These are phyloP conservation scores for Microstegium vimineum DNA, from an alignment of 176 grass and related monocot species.

Conservation along the genomic window DNA sequence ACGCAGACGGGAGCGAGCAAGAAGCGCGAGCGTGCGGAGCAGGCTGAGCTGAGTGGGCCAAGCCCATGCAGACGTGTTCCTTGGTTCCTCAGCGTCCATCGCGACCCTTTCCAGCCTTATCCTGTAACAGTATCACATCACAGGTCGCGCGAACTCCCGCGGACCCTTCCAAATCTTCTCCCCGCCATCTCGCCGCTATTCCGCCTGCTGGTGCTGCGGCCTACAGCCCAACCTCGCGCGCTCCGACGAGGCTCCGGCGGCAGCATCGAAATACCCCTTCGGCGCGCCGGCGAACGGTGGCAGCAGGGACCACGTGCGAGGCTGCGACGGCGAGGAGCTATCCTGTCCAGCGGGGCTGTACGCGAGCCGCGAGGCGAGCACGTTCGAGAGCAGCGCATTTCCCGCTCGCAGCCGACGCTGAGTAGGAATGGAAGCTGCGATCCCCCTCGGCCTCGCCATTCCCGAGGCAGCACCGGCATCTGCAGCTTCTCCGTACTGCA, in stretches of 20 bases:
- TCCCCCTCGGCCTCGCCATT: constrained; percentile 1
- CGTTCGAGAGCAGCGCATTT: not conserved
- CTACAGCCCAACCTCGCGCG: not conserved
- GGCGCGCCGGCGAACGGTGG: not conserved
- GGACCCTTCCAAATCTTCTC: too few species aligned
- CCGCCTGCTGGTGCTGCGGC: too few species aligned
- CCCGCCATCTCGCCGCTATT: not conserved
- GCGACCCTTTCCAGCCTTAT: not conserved
- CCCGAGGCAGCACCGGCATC: constrained; percentile 11
- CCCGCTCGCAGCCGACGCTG: not conserved
- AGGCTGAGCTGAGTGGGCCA: too few species aligned
- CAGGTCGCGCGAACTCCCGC: too few species aligned
- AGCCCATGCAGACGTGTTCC: too few species aligned
- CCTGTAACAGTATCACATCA: too few species aligned
- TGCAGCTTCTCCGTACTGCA: not conserved
- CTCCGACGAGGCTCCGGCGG: not conserved
- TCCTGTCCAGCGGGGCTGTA: not conserved
- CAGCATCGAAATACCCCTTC: not conserved
- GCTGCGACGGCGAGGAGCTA: not conserved
- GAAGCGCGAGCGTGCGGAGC: too few species aligned
- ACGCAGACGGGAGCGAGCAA: too few species aligned
- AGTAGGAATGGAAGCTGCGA: constrained; percentile 28
- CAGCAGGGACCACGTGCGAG: not conserved
- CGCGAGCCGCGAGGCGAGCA: not conserved
- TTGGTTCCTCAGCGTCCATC: not conserved